Base-by-base conservation (phyloP, 257 asterid genomes). In the Scutellaria minor region DNA sequence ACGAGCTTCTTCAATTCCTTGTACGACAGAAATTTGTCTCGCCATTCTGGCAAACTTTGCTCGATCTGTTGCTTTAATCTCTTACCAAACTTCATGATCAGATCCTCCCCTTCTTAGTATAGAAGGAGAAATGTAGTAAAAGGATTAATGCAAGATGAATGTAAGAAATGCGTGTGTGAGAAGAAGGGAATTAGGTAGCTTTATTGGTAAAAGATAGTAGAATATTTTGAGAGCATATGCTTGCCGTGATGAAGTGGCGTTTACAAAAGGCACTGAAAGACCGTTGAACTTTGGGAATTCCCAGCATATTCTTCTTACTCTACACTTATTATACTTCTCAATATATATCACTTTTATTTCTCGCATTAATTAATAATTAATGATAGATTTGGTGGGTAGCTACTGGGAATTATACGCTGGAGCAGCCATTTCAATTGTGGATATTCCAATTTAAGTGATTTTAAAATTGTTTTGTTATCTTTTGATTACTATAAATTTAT, bases 211-310 rank as follows among this genome's bases (percentile, higher is more conserved):
- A 58, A 51, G 76, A 73, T 13, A 71, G 96, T 13, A 71, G 96
- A 92, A 91, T 95, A 95, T 90, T 68, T 88, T 46, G 82, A 77
- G 75, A 78, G 99, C 86, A 94, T 95, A 95, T 90, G 91, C 97
- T 87, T 83, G 83, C 89, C 83, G 87, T 89, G 89, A 85, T 86
- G 90, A 84, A 76, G 83, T 81, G 82, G 74, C 87, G 24, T 80
- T 82, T 77, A 44, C 71, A 68, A 80, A 82, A 63, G 77, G 73
- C 9, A 44, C 4, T 24, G 62, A 73, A 64, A 68, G 75, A 77
- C 64, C 31, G 41, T 82, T 81, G 47, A 78, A 75, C 85, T 45
- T 60, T 73, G 41, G 47, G 70, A 88, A 86, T 87, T 82, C 94
- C 68, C 75, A 78, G 95, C 96, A 89, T 91, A 91, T 91, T 89